Evolutionary conservation across 768 basidiomycete genomes (phyloP).

Genomic region (Termitomyces sp.): DNA sequence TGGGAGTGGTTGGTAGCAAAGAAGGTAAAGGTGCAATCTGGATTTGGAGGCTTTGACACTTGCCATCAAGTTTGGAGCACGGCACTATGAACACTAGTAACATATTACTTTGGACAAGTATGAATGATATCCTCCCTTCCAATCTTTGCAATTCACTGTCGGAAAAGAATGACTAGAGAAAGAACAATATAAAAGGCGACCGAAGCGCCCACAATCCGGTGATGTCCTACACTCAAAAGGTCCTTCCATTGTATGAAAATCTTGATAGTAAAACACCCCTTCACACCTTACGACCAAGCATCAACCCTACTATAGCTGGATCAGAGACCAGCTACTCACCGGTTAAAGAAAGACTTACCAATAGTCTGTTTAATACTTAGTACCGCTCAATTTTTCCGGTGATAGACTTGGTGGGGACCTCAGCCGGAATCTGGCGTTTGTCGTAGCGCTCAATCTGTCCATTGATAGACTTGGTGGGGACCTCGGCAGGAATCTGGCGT

Average conservation of each 20-base stretch:
- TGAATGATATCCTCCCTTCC: too few relatives aligned
- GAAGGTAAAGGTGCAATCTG: slow-evolving; percentile 35
- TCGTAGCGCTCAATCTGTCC: background rate
- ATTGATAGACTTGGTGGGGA: background rate
- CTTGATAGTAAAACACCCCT: background rate
- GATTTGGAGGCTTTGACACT: slow-evolving; percentile 29
- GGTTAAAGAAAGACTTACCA: background rate
- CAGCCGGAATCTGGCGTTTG: background rate
- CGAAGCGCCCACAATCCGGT: background rate
- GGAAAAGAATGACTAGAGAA: slow-evolving; percentile 11
- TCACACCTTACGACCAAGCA: background rate
- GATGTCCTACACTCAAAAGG: slow-evolving; percentile 1
- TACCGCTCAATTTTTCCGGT: background rate
- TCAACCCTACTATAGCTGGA: background rate
- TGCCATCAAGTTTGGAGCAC: background rate
- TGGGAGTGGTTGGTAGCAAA: slow-evolving; percentile 37
- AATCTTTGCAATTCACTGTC: background rate
- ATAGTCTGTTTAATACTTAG: background rate
- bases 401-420: background rate
- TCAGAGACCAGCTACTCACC: background rate
- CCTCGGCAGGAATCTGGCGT: background rate
- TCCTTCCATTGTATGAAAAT: slow-evolving; percentile 8
- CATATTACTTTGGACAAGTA: background rate
- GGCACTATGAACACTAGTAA: background rate
- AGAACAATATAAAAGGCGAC: background rate